Conservation (phyloP, 768 basidiomycete genomes). For the Lactarius deliciosus region DNA sequence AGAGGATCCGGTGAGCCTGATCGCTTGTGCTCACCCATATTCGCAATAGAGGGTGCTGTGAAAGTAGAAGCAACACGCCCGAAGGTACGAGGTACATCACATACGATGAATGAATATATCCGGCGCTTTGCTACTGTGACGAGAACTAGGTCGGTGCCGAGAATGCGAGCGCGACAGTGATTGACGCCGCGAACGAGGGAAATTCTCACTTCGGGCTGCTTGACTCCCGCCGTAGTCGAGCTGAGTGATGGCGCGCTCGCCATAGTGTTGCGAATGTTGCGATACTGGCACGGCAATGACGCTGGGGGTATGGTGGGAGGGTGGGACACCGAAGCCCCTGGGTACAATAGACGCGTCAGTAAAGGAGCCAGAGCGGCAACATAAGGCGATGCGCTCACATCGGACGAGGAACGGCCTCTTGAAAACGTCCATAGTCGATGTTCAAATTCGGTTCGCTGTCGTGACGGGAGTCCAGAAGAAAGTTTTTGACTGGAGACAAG, state of each 20-base stretch:
- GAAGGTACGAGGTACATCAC: not conserved
- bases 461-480: slow-evolving; percentile 1
- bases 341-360: slow-evolving; percentile 1
- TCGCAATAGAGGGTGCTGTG: slow-evolving; percentile 21
- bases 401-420: slow-evolving; percentile 20
- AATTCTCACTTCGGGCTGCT: slow-evolving; percentile 15
- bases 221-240: slow-evolving; percentile 23
- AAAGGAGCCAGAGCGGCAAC: not conserved
- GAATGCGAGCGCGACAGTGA: slow-evolving; percentile 16
- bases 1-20: slow-evolving; percentile 23
- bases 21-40: slow-evolving; percentile 9
- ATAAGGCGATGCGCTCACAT: slow-evolving; percentile 7
- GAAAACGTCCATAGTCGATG: slow-evolving; percentile 28
- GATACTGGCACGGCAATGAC: slow-evolving; percentile 17
- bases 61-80: not conserved
- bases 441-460: slow-evolving; percentile 24
- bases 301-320: not conserved
- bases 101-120: slow-evolving; percentile 24
- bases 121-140: slow-evolving; percentile 21
- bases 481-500: not conserved
- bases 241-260: slow-evolving; percentile 25
- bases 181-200: not conserved
- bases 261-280: slow-evolving; percentile 23
- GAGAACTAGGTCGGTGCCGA: slow-evolving; percentile 17
- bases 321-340: slow-evolving; percentile 13